These are phyloP conservation scores for Ophiostoma triangulosporum DNA, from an alignment of 2,329 filamentous ascomycete species.

Conservation along the genomic window DNA sequence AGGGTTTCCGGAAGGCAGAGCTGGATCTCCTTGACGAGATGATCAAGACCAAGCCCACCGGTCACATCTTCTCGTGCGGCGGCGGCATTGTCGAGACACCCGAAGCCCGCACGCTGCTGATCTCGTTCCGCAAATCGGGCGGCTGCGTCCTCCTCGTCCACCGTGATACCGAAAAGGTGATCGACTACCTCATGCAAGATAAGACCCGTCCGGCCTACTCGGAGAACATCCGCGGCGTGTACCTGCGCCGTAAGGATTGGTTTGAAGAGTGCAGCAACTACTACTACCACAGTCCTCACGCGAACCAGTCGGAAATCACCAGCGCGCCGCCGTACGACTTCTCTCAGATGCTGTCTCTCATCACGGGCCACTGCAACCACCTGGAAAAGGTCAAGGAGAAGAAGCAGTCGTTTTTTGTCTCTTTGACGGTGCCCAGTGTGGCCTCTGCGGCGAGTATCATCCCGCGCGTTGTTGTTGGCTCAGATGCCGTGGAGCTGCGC, in stretches of 20 bases:
- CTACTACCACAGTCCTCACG: constrained; percentile 73
- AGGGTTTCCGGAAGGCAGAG: constrained; percentile 72
- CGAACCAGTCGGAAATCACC: constrained; percentile 24
- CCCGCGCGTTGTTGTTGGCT: constrained; percentile 62
- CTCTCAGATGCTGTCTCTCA: constrained; percentile 53
- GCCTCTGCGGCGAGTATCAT: constrained; percentile 49
- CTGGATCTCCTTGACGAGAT: constrained; percentile 58
- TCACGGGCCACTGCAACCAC: constrained; percentile 49
- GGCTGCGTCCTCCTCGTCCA: constrained; percentile 81
- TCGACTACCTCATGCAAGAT: constrained; percentile 78
- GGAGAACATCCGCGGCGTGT: constrained; percentile 84
- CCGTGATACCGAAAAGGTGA: constrained; percentile 73
- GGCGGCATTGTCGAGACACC: constrained; percentile 84
- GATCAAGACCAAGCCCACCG: constrained; percentile 59
- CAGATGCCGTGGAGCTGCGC: constrained; percentile 87
- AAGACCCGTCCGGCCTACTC: constrained; percentile 86
- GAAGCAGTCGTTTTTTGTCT: constrained; percentile 81
- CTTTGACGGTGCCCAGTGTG: constrained; percentile 70
- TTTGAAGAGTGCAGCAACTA: constrained; percentile 90
- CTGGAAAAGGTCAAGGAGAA: constrained; percentile 44
- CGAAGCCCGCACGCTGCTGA: constrained; percentile 63
- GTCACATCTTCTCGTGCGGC: constrained; percentile 82
- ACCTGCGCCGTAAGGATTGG: constrained; percentile 76
- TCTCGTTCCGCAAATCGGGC: constrained; percentile 56
- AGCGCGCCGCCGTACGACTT: constrained; percentile 52